Base-by-base conservation (phyloP, 2,329 filamentous ascomycete genomes). In the Aureobasidium sp. region DNA sequence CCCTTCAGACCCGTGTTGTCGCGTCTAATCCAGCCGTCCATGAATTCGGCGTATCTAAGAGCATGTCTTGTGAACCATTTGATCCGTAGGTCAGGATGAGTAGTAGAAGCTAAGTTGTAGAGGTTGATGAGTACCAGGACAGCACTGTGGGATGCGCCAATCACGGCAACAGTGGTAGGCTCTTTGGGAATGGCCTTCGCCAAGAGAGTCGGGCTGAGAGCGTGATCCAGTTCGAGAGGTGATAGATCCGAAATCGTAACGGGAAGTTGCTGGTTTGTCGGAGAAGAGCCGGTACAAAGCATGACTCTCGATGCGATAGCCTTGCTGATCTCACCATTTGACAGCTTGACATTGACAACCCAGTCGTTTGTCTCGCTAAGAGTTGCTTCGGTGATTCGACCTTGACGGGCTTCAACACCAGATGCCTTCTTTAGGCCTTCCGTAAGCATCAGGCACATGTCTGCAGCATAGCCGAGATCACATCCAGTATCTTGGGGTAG, bases 1-100 rank as follows among this genome's bases (percentile, higher is more conserved):
- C 85, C 84, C 70, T 87, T 87, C 31, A 87, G 75, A 3, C 85
- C 85, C 0, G 84, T 87, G 71, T 86, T 87, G 68, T 87, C 85
- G 60, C 82, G 79, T 29, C 85, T 71, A 63, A 86, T 85, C 83
- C 84, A 86, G 62, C 81, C 82, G 64, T 85, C 83, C 72, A 77
- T 82, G 69, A 80, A 82, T 67, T 83, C 79, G 17, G 85, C 85
- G 65, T 87, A 87, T 27, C 82, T 80, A 11, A 87, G 76, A 1
- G 77, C 72, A 66, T 84, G 81, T n/a, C 85, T 33, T 75, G 72
- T 84, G 71, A 87, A 85, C 84, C 84, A 87, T 67, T 81, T 82
- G 60, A 86, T 76, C 33, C 76, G 77, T 2, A 87, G 75, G 6
- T 77, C 69, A 0, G 81, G 79, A 64, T 85, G 82, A 0, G 78